Evolutionary conservation across 345 rosid genomes (phyloP), one percentile per base, ranked within the genome.

Genomic region (Draba incana): DNA sequence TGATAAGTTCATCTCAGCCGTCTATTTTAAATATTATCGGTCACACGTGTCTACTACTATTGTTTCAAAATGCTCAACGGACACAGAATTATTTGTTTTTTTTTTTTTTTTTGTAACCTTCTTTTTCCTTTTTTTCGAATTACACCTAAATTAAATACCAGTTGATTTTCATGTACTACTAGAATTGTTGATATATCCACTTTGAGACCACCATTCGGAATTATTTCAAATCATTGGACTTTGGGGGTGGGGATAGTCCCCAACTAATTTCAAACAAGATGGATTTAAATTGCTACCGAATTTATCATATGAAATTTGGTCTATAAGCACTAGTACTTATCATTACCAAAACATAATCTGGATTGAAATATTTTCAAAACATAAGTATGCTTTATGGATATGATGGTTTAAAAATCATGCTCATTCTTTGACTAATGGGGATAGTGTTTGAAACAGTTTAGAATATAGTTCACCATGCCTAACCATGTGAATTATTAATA

Each of bases 1-100:
- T 7, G 45, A 43, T 14, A 4, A 35, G 7, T 10, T 43, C 57
- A 77, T 79, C 76, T 28, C 12, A 16, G 58, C 87, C 87, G 81
- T 81, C 66, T 55, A 47, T 73, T 77, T 76, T 57, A 55, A 57
- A 67, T 49, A 49, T 62, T 31, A 2, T 37, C 14, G 30, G 15
- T 8, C 43, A 35, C 60, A 30, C 55, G 66, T 20, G n/a, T n/a
- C n/a, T n/a, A n/a, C 20, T 20, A 20, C 20, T 20, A 20, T 20
- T 20, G 20, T 82, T 70, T n/a, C 2, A 45, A 23, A 77, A 80
- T 11, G 0, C 49, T 30, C 69, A 84, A 86, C 88, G 89, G 85
- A 75, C 81, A 53, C 44, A 42, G 74, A 14, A 56, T 56, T 65
- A 79, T 63, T 37, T 24, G 61, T 45, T 54, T 56, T 50, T 41